Conservation (phyloP, 2,329 filamentous ascomycete genomes). For the Colletotrichum tabaci region DNA sequence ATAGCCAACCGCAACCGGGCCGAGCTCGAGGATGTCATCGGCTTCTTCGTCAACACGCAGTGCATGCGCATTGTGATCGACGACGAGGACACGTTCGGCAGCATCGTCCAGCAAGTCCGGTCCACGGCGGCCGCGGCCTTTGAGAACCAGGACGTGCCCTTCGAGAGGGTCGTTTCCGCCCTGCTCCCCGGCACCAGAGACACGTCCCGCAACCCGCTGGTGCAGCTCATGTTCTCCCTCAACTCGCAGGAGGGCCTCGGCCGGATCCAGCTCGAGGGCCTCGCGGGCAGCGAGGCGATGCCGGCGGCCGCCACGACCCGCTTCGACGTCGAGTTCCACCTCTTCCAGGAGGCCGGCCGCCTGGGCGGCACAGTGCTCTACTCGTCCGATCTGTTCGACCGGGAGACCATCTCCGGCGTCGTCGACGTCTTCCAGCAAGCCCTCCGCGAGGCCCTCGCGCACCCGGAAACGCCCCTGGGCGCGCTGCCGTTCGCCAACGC, state of each 20-base stretch:
- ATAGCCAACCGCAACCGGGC: constrained; percentile 37
- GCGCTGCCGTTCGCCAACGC: background rate
- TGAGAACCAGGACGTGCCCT: constrained; percentile 44
- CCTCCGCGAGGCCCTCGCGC: background rate
- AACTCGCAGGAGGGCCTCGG: constrained; percentile 13
- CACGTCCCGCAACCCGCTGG: constrained; percentile 21
- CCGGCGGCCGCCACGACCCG: constrained; percentile 4
- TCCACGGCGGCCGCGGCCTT: constrained; percentile 30
- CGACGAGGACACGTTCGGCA: constrained; percentile 14
- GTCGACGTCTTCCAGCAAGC: constrained; percentile 29
- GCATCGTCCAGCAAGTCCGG: constrained; percentile 12
- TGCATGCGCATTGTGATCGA: constrained; percentile 42
- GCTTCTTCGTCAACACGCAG: constrained; percentile 47
- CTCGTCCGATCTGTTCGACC: constrained; percentile 26
- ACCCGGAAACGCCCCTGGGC: background rate
- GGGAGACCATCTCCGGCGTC: constrained; percentile 44
- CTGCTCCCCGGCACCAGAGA: constrained; percentile 14
- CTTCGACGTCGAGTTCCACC: constrained; percentile 41
- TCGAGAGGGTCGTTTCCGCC: constrained; percentile 10
- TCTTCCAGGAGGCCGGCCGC: constrained; percentile 41
- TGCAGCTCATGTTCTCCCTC: constrained; percentile 22
- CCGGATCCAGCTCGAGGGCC: constrained; percentile 11
- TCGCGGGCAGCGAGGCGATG: constrained; percentile 11
- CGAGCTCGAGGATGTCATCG: constrained; percentile 37
- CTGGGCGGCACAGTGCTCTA: constrained; percentile 42